A percentile compares a stretch with the other conserved stretches of the same genome.
phyloP scores from a whole-genome alignment of 352 stramenopile species.

The Phytophthora agathidicida region DNA sequence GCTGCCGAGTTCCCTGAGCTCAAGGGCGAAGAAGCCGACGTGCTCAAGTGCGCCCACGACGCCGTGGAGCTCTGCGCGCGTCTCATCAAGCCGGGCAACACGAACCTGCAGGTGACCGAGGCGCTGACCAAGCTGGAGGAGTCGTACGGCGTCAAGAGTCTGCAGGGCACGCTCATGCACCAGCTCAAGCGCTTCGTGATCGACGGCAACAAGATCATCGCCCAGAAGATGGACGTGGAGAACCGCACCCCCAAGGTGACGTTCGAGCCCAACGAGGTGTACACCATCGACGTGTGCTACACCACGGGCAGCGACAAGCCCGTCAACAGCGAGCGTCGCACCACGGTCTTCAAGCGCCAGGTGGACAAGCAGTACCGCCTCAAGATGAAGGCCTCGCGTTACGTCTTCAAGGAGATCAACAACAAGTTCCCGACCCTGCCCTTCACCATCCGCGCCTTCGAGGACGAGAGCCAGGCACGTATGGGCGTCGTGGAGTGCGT shows the following conservation, averaged over 20 bases:
- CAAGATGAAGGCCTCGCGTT: conserved; percentile 95
- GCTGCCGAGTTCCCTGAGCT: conserved; percentile 66
- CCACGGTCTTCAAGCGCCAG: conserved; percentile 99
- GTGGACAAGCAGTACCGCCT: conserved; percentile 98
- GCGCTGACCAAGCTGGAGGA: conserved; percentile 95
- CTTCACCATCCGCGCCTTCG: conserved; percentile 97
- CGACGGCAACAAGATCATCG: conserved; percentile 98
- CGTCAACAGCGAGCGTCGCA: conserved; percentile 89
- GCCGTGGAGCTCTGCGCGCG: conserved; percentile 96
- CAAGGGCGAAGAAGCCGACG: conserved; percentile 89
- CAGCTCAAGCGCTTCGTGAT: conserved; percentile 99
- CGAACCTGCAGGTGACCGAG: conserved; percentile 95
- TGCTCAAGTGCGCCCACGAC: conserved; percentile 97
- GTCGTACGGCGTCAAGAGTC: conserved; percentile 96
- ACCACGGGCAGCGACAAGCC: conserved; percentile 98
- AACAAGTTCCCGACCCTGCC: conserved; percentile 98
- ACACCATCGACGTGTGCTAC: conserved; percentile 99
- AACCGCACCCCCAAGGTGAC: conserved; percentile 84
- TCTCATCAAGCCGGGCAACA: conserved; percentile 98
- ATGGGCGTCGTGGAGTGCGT: conserved; percentile 99
- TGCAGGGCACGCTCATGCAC: conserved; percentile 99
- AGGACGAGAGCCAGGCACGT: conserved; percentile 95
- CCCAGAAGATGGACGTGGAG: conserved; percentile 92
- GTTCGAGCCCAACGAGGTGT: conserved; percentile 98
- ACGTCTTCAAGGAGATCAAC: conserved; percentile 98